Percentiles rank a stretch among this genome's conserved stretches.
Conservation (phyloP, 2,329 filamentous ascomycete species). For the Stylonectria norvegica region DNA sequence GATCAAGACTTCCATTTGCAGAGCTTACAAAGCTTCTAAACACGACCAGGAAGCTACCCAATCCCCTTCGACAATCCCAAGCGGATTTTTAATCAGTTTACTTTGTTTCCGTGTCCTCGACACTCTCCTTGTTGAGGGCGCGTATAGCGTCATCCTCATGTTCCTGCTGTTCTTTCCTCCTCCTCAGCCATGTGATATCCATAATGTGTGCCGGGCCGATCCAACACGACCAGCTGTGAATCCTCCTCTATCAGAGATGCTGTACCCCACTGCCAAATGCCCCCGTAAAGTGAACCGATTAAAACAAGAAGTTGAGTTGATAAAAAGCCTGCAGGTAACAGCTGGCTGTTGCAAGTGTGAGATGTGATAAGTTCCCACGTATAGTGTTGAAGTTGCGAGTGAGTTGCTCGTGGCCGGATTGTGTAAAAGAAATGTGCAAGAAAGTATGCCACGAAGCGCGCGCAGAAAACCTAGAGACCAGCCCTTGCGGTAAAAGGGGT, state of each 20-base stretch:
- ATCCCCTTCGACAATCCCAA: slow-evolving; percentile 20
- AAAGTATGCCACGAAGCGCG: slow-evolving; percentile 20
- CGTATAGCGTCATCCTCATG: slow-evolving; percentile 13
- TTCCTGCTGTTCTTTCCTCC: slow-evolving; percentile 11
- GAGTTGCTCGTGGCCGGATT: slow-evolving; percentile 23
- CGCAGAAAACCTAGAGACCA: slow-evolving; percentile 27
- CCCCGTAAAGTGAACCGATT: slow-evolving; percentile 15
- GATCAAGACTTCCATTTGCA: slow-evolving; percentile 28
- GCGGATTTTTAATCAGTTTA: slow-evolving; percentile 25
- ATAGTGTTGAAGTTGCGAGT: slow-evolving; percentile 26
- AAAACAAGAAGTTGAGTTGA: slow-evolving; percentile 29
- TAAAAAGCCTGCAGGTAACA: slow-evolving; percentile 14
- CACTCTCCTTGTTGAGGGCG: slow-evolving; percentile 12
- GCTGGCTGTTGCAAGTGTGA: slow-evolving; percentile 16
- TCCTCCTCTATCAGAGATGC: slow-evolving; percentile 24
- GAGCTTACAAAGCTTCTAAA: slow-evolving; percentile 20
- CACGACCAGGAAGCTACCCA: slow-evolving; percentile 27
- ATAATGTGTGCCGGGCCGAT: slow-evolving; percentile 12
- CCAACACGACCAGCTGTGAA: slow-evolving; percentile 12
- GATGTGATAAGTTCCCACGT: slow-evolving; percentile 21
- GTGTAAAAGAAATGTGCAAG: slow-evolving; percentile 28
- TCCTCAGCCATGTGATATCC: slow-evolving; percentile 18
- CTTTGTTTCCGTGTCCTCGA: slow-evolving; percentile 17
- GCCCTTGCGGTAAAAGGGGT: slow-evolving; percentile 25
- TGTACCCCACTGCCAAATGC: slow-evolving; percentile 13